Evolutionary conservation across 257 asterid species (phyloP).

Genomic region (Fraxinus americana): DNA sequence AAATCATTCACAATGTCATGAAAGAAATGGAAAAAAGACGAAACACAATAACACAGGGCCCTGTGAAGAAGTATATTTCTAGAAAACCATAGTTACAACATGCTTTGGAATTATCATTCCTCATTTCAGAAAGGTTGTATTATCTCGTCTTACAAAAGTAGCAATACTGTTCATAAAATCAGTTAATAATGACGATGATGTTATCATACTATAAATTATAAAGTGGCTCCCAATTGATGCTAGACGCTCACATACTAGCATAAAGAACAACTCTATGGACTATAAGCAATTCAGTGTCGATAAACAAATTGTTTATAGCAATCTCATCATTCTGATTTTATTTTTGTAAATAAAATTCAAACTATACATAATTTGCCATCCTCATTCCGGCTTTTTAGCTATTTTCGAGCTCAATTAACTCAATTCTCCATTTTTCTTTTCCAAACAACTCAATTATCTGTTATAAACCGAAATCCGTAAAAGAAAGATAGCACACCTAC

Average conservation of each 20-base stretch:
- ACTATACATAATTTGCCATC: background rate
- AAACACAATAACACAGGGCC: background rate
- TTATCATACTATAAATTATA: background rate
- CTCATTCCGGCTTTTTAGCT: background rate
- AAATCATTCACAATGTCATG: conserved; percentile 21
- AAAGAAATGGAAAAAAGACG: conserved; percentile 3
- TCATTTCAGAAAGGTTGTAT: background rate
- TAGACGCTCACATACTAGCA: background rate
- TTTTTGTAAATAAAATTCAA: background rate
- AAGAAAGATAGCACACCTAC: background rate
- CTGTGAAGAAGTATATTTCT: background rate
- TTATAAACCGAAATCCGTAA: background rate
- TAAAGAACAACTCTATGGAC: background rate
- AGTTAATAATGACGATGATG: background rate
- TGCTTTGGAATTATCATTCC: background rate
- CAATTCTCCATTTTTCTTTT: background rate
- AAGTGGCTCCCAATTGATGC: background rate
- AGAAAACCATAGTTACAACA: background rate
- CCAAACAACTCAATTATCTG: background rate
- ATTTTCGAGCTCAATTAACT: conserved; percentile 13
- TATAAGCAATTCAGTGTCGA: conserved; percentile 5
- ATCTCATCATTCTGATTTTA: background rate
- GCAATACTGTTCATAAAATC: background rate
- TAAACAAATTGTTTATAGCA: background rate
- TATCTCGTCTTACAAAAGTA: background rate